A percentile compares a stretch with the other conserved stretches of the same genome.
Evolutionary conservation across 2,329 filamentous ascomycete species (phyloP).

Genomic region (Stenocarpella maydis): DNA sequence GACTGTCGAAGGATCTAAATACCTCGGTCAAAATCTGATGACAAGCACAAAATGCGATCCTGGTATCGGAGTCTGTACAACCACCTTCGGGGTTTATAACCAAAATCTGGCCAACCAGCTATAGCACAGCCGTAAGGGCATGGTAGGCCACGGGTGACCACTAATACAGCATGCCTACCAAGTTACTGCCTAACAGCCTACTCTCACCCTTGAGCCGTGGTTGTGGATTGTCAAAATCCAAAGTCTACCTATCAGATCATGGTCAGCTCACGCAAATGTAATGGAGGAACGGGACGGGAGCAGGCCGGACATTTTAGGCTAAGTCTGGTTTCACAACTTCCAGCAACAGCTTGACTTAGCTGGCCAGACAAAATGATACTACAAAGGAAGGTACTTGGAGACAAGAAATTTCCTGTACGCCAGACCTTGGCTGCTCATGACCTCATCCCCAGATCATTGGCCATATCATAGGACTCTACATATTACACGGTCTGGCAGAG

Average conservation of each 20-base stretch:
- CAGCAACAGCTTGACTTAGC: background rate
- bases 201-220: too few relatives aligned
- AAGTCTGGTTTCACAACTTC: background rate
- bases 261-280: too few relatives aligned
- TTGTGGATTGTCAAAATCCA: background rate
- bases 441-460: too few relatives aligned
- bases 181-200: too few relatives aligned
- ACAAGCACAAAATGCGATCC: background rate
- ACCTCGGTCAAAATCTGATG: background rate
- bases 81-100: background rate
- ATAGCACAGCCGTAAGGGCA: too few relatives aligned
- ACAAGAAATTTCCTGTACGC: background rate
- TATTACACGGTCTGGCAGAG: too few relatives aligned
- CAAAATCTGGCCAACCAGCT: conserved; percentile 8
- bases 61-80: background rate
- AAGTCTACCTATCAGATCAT: background rate
- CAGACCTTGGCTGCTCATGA: background rate
- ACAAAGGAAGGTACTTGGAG: background rate
- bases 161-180: background rate
- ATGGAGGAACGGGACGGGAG: background rate
- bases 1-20: background rate
- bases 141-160: too few relatives aligned
- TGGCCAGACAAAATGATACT: background rate
- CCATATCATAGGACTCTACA: too few relatives aligned
- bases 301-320: too few relatives aligned